A percentile compares a stretch with the other conserved stretches of the same genome.
Conservation (phyloP, 306 rosid species). For the Quercus engelmannii region DNA sequence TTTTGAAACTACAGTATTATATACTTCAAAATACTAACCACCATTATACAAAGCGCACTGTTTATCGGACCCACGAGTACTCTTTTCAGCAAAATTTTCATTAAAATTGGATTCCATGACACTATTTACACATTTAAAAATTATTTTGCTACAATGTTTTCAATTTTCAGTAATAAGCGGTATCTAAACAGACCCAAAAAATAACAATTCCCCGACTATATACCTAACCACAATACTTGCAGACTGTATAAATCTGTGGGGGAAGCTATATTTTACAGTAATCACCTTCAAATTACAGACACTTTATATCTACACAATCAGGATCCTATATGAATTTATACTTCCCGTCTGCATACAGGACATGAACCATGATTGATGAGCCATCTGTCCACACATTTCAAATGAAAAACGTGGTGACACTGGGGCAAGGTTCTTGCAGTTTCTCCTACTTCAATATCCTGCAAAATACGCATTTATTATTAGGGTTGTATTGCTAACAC, state of each 20-base stretch:
- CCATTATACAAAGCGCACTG: neutral
- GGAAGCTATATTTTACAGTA: neutral
- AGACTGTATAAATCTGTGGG: neutral
- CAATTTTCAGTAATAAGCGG: no score
- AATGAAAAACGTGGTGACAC: conserved; percentile 67
- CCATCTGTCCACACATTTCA: conserved; percentile 79
- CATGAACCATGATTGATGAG: conserved; percentile 67
- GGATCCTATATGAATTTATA: conserved; percentile 6
- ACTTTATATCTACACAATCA: neutral
- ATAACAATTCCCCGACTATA: neutral
- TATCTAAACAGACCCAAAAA: no score
- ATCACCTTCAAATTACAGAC: neutral
- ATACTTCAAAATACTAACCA: neutral
- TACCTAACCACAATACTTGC: neutral
- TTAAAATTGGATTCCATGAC: no score
- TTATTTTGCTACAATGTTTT: no score
- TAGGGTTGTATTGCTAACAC: neutral
- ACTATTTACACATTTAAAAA: no score
- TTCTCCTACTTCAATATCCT: conserved; percentile 74
- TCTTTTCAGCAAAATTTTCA: no score
- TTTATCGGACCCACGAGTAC: no score
- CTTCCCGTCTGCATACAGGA: conserved; percentile 69
- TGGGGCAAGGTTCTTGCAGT: conserved; percentile 57
- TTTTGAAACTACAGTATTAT: neutral
- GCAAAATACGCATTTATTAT: conserved; percentile 1